A percentile compares a stretch with the other conserved stretches of the same genome.
Evolutionary conservation across 163 green algal genomes (phyloP).

Genomic region (Chlorella variabilis): DNA sequence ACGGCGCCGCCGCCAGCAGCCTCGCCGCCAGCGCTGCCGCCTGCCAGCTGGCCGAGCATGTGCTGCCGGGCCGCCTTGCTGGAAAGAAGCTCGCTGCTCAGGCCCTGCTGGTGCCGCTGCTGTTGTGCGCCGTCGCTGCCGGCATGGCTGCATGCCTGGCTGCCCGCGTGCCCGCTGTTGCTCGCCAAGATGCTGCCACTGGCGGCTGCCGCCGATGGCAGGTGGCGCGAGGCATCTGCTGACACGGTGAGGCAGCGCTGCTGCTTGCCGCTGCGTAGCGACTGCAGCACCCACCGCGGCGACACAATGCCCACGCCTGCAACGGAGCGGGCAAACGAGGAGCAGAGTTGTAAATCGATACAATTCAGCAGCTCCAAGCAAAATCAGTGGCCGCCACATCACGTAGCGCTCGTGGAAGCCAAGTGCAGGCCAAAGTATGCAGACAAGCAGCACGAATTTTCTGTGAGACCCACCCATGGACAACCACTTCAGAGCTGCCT

Average conservation of each 20-base stretch:
- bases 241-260: slow-evolving; percentile 49
- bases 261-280: slow-evolving; percentile 29
- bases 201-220: slow-evolving; percentile 1
- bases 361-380: too few relatives aligned
- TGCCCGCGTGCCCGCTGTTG: neutral
- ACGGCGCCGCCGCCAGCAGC: neutral
- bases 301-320: slow-evolving; percentile 54
- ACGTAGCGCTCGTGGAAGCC: too few relatives aligned
- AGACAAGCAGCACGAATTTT: neutral
- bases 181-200: too few relatives aligned
- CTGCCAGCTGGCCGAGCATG: slow-evolving; percentile 13
- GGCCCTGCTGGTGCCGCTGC: neutral
- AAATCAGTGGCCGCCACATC: too few relatives aligned
- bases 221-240: slow-evolving; percentile 37
- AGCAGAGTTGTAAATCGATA: too few relatives aligned
- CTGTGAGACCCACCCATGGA: slow-evolving; percentile 45
- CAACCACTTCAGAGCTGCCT: slow-evolving; percentile 44
- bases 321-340: neutral
- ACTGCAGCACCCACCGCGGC: slow-evolving; percentile 46
- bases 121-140: neutral
- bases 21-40: neutral
- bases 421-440: neutral
- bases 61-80: slow-evolving; percentile 3
- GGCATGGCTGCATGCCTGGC: neutral
- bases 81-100: slow-evolving; percentile 15